Evolutionary conservation across 306 rosid species (phyloP).

Genomic region (Erythrophleum fordii): DNA sequence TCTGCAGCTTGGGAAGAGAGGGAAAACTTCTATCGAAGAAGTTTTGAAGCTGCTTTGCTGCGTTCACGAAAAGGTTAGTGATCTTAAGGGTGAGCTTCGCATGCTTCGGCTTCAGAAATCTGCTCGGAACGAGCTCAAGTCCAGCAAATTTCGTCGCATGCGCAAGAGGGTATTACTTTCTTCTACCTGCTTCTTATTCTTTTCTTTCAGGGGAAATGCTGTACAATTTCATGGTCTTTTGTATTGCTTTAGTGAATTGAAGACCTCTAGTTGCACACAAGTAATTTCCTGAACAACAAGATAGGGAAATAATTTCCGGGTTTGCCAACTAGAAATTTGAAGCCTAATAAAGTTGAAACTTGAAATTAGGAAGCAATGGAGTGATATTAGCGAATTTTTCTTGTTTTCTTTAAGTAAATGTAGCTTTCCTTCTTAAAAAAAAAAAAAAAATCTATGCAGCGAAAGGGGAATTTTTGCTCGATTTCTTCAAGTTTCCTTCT

Average conservation of each 20-base stretch:
- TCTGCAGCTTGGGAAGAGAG: too few relatives aligned
- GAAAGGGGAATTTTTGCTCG: neutral
- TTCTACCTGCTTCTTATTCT: neutral
- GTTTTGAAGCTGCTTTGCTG: too few relatives aligned
- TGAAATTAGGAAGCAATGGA: constrained; percentile 17
- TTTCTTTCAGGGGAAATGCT: neutral
- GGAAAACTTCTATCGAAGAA: too few relatives aligned
- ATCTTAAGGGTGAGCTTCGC: constrained; percentile 89
- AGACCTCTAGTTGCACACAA: neutral
- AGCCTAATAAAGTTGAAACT: neutral
- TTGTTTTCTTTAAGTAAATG: neutral
- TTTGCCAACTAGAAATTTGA: neutral
- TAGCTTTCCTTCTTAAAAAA: neutral
- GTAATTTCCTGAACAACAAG: neutral
- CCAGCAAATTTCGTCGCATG: constrained; percentile 87
- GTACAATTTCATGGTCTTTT: neutral
- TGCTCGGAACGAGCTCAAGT: constrained; percentile 74
- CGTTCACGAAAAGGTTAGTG: constrained; percentile 81
- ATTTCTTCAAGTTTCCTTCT: neutral
- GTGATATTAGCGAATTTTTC: neutral
- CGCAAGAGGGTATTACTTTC: constrained; percentile 72
- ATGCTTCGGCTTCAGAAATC: constrained; percentile 93
- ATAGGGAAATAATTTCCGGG: neutral
- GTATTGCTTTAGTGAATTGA: neutral
- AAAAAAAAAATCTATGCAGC: neutral